Evolutionary conservation across 1,139 yeast genomes (phyloP), one percentile per base, ranked within the genome.

Genomic region (Candida frijolesensis): DNA sequence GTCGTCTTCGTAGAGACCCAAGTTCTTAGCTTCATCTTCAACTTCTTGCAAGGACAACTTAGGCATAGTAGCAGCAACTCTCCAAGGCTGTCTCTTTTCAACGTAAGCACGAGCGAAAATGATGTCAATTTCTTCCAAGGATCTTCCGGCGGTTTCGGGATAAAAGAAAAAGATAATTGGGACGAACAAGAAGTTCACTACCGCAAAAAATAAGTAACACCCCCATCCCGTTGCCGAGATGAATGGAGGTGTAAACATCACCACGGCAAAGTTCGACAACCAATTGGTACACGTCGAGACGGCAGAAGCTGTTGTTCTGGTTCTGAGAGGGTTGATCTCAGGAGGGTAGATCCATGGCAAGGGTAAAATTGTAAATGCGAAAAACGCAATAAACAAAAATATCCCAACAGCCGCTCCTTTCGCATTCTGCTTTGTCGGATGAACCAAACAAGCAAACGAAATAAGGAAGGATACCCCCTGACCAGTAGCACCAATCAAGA

Each of bases 341-440:
- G 86, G 83, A 48, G 85, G 85, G 66, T 82, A 81, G 48, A 83
- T 71, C 78, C 84, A 79, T 57, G 84, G 82, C 66, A 81, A 73
- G 42, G 83, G 84, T 54, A 81, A 73, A 67, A 80, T 78, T 44
- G 84, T 81, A 62, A 79, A 73, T 3, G 84, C 84, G 57, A 81
- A 80, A 71, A 80, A 79, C 42, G 72, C 62, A 60, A 79, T 80
- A 61, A 79, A 81, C 47, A 79, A 70, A 71, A 76, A 82, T 55
- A 82, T 66, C 63, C 82, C 82, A 27, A 80, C 81, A 18, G 79
- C 79, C 12, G 80, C 80, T 65, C 79, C 80, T 60, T 72, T 73
- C 45, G 78, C 73, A 51, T 67, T 71, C 30, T 65, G 49, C 15
- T 41, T 48, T 38, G 72, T 70, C 40, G 63, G 60, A 48, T 69